These are phyloP conservation scores for Amanita brunnescens DNA, from an alignment of 768 basidiomycete genomes.

Conservation along the genomic window DNA sequence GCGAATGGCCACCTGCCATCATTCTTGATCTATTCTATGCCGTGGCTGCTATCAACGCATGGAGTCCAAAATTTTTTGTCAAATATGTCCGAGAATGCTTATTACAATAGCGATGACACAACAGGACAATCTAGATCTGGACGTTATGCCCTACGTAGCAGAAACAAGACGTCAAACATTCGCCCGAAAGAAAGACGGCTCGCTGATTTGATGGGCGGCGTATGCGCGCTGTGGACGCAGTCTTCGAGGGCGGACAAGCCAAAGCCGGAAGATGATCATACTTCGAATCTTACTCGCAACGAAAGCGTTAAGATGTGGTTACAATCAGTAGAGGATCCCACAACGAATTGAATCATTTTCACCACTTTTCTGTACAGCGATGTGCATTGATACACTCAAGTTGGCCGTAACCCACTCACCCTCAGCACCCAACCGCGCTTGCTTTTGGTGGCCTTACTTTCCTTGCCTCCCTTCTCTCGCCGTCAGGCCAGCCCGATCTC, in stretches of 20 bases:
- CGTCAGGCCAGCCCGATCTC: too few species aligned
- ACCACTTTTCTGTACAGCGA: too few species aligned
- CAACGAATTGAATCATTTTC: too few species aligned
- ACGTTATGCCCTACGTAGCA: conserved; percentile 1
- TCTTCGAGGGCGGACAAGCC: conserved; percentile 1
- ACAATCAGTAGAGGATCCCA: background rate
- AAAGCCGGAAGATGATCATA: background rate
- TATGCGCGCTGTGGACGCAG: conserved; percentile 6
- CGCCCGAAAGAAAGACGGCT: conserved; percentile 1
- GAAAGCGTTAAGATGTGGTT: background rate
- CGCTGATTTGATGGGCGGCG: conserved; percentile 6
- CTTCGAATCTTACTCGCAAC: conserved; percentile 2
- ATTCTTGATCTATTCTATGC: conserved; percentile 5
- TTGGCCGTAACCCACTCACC: too few species aligned
- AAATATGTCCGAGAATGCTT: background rate
- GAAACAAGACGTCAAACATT: background rate
- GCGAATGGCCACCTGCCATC: conserved; percentile 5
- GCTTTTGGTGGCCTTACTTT: too few species aligned
- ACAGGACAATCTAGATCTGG: background rate
- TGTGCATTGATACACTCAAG: too few species aligned
- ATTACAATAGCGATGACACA: conserved; percentile 6
- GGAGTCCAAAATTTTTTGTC: conserved; percentile 1
- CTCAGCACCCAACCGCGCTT: too few species aligned
- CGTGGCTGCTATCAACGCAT: conserved; percentile 7
- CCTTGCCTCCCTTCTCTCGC: too few species aligned